A percentile compares a stretch with the other conserved stretches of the same genome.
phyloP scores from a whole-genome alignment of 495 filamentous ascomycete genomes.

The Bacidia gigantensis region DNA sequence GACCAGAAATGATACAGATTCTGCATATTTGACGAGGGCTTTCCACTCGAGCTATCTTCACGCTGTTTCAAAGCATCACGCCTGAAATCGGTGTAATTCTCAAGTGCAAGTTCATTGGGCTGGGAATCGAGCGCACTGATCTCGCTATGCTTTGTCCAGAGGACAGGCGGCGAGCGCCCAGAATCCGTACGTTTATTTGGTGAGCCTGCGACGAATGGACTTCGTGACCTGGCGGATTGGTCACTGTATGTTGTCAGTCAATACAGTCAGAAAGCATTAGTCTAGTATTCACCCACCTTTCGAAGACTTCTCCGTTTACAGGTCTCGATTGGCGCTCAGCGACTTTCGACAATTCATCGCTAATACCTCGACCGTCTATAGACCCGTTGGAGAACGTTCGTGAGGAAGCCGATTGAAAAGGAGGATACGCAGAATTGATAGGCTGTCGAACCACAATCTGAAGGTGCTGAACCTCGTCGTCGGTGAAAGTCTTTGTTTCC shows the following conservation, averaged over 20 bases:
- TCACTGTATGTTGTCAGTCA: constrained; percentile 3
- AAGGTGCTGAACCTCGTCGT: constrained; percentile 41
- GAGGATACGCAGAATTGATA: constrained; percentile 17
- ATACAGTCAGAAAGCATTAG: neutral
- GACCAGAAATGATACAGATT: constrained; percentile 68
- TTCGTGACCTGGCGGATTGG: constrained; percentile 14
- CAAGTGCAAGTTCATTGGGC: constrained; percentile 32
- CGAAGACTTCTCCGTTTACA: constrained; percentile 18
- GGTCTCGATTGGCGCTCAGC: constrained; percentile 19
- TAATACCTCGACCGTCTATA: constrained; percentile 37
- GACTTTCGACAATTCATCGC: constrained; percentile 21
- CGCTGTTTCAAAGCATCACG: constrained; percentile 45
- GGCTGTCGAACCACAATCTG: constrained; percentile 32
- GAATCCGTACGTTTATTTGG: constrained; percentile 8
- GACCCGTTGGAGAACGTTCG: constrained; percentile 41
- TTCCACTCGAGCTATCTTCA: constrained; percentile 30
- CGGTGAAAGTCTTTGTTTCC: constrained; percentile 31
- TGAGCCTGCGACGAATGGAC: constrained; percentile 13
- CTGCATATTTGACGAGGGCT: constrained; percentile 45
- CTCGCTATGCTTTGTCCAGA: constrained; percentile 37
- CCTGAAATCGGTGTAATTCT: constrained; percentile 42
- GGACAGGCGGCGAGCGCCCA: constrained; percentile 19
- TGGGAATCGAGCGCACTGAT: constrained; percentile 23
- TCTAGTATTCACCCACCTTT: constrained; percentile 20
- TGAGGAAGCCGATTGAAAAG: constrained; percentile 28